These are phyloP conservation scores for Yamadazyma sp. DNA, from an alignment of 1,139 yeast species.

Conservation along the genomic window DNA sequence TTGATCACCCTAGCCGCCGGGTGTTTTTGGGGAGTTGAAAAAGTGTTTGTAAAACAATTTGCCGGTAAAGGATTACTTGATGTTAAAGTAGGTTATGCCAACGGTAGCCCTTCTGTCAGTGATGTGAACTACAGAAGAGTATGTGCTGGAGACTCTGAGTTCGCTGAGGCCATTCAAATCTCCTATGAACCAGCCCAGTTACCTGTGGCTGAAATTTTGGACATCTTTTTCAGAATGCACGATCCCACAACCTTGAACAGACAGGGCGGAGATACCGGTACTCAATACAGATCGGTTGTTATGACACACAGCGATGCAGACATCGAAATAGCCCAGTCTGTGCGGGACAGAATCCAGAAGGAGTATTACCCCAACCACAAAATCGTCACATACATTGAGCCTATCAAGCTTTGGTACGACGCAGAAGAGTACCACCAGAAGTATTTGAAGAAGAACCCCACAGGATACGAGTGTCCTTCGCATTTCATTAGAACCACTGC, in stretches of 20 bases:
- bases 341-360: constrained; percentile 33
- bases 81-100: constrained; percentile 85
- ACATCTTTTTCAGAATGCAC: constrained; percentile 87
- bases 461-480: constrained; percentile 86
- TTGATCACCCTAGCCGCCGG: constrained; percentile 73
- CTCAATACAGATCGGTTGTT: constrained; percentile 81
- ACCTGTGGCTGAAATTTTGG: constrained; percentile 61
- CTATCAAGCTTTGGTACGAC: constrained; percentile 72
- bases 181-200: constrained; percentile 72
- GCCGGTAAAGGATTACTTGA: constrained; percentile 65
- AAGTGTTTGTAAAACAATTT: constrained; percentile 71
- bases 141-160: constrained; percentile 69
- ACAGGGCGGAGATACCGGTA: constrained; percentile 83
- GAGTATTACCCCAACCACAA: constrained; percentile 45
- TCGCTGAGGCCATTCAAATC: constrained; percentile 79
- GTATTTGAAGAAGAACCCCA: constrained; percentile 75
- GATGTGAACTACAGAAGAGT: constrained; percentile 75
- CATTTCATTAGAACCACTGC: constrained; percentile 62
- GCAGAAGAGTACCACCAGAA: constrained; percentile 93
- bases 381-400: constrained; percentile 64
- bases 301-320: constrained; percentile 56
- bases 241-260: constrained; percentile 59
- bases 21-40: constrained; percentile 96
- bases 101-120: constrained; percentile 53
- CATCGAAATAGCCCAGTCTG: constrained; percentile 27